phyloP scores from a whole-genome alignment of 2,329 filamentous ascomycete species.

The Penicillium sp. region DNA sequence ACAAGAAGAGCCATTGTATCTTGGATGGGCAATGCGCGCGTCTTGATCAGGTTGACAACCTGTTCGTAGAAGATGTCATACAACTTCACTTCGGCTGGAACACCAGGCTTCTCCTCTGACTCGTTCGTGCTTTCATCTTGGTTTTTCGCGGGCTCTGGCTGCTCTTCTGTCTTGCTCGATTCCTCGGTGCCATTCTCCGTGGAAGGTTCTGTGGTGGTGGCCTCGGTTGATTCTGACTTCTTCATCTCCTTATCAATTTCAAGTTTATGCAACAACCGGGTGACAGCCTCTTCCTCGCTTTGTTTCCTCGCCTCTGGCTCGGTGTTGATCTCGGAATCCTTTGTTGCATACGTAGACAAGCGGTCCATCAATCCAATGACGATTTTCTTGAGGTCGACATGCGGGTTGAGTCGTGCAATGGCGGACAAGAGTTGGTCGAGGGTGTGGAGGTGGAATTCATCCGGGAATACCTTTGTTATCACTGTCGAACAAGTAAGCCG shows the following conservation, averaged over 20 bases:
- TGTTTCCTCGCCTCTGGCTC: conserved; percentile 75
- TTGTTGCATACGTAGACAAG: conserved; percentile 89
- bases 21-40: conserved; percentile 87
- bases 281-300: conserved; percentile 81
- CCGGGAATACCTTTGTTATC: conserved; percentile 97
- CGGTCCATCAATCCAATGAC: conserved; percentile 98
- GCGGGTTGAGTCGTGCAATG: conserved; percentile 88
- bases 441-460: conserved; percentile 97
- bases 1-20: conserved; percentile 93
- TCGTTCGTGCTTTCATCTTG: conserved; percentile 38
- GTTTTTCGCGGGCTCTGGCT: conserved; percentile 31
- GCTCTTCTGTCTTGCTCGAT: conserved; percentile 30
- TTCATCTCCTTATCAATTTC: conserved; percentile 66
- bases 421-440: conserved; percentile 93
- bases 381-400: conserved; percentile 97
- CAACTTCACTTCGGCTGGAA: conserved; percentile 73
- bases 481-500: conserved; percentile 57
- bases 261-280: conserved; percentile 76
- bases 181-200: conserved; percentile 47
- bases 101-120: conserved; percentile 42
- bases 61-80: conserved; percentile 98
- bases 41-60: conserved; percentile 89
- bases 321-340: conserved; percentile 74
- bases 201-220: conserved; percentile 34
- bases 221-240: conserved; percentile 41